phyloP scores from a whole-genome alignment of 2,329 filamentous ascomycete genomes.

The Fusarium setosum region DNA sequence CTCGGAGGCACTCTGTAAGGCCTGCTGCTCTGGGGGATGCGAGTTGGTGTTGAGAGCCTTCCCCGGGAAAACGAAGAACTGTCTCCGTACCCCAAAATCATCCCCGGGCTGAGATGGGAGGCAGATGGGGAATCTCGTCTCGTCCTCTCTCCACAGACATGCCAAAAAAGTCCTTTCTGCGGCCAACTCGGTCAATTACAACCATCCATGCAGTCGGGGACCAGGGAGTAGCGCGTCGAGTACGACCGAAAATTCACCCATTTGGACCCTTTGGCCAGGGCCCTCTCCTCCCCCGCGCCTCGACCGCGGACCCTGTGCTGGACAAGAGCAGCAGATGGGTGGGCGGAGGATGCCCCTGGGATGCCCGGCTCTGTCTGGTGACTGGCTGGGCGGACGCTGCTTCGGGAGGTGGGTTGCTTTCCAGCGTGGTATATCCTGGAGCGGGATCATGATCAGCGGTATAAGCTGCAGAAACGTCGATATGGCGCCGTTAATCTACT shows the following conservation, averaged over 20 bases:
- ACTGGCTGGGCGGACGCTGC: slow-evolving; percentile 3
- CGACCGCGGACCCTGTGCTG: too few species aligned
- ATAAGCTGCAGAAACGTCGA: background rate
- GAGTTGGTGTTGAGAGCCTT: slow-evolving; percentile 2
- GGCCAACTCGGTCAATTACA: slow-evolving; percentile 44
- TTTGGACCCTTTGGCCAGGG: slow-evolving; percentile 28
- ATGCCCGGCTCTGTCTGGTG: slow-evolving; percentile 1
- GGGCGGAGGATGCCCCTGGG: background rate
- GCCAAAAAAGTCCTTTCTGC: slow-evolving; percentile 13
- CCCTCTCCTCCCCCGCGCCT: slow-evolving; percentile 34
- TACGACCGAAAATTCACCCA: slow-evolving; percentile 50
- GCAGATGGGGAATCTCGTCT: slow-evolving; percentile 9
- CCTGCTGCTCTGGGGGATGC: slow-evolving; percentile 24
- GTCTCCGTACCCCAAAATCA: slow-evolving; percentile 14
- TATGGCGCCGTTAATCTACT: background rate
- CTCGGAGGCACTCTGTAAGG: slow-evolving; percentile 35
- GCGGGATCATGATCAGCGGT: background rate
- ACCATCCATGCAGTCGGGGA: slow-evolving; percentile 37
- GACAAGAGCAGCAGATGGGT: slow-evolving; percentile 1
- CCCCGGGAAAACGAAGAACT: too few species aligned
- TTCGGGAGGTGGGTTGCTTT: background rate
- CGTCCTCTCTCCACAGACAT: background rate
- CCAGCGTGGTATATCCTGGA: background rate
- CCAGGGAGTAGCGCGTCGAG: slow-evolving; percentile 44
- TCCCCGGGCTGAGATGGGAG: background rate